Evolutionary conservation across 116 monocot species (phyloP), one percentile per base, ranked within the genome.

Genomic region (Dioscorea cayenensis): DNA sequence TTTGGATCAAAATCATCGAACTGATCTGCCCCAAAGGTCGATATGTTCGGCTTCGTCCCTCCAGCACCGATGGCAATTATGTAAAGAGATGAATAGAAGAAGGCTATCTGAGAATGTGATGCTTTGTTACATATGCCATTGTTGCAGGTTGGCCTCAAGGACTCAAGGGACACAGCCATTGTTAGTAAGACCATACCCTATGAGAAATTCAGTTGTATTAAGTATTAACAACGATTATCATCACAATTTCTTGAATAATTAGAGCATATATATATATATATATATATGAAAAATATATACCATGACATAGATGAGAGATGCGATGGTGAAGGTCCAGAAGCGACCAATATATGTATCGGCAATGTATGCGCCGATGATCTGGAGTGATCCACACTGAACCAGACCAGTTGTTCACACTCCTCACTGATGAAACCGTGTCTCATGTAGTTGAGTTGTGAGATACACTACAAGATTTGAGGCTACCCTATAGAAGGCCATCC

Each of bases 331-430:
- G 65, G 91, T 91, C 91, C 91, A 85, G 68, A 85, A 91, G 2
- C 91, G 84, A 58, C 91, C 91, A 16, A 83, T 52, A 66, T 83
- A 91, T 12, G 91, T 68, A 59, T 91, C 91, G 17, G 91, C 91
- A 36, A 91, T 72, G 81, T 85, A 91, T 19, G 91, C 91, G 1
- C 91, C 91, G 50, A 85, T 52, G 74, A 91, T 79, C 14, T n/a
- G 91, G 91, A 0, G 87, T 91, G 64, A 91, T 79, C 91, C 91
- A 91, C 3, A 91, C 87, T 12, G 87, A 77, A n/a, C 91, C 91
- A 1, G 87, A 77, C 91, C 91, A 91, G 75, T 83, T 91, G 79
- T 77, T 91, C 8, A 87, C 91, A 55, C 71, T 91, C 36, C 81
- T 27, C 36, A 91, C 85, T 3, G 91, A 91, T 7, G 87, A 51